Evolutionary conservation across 2,329 filamentous ascomycete genomes (phyloP).

Genomic region (Stagonosporopsis vannaccii): DNA sequence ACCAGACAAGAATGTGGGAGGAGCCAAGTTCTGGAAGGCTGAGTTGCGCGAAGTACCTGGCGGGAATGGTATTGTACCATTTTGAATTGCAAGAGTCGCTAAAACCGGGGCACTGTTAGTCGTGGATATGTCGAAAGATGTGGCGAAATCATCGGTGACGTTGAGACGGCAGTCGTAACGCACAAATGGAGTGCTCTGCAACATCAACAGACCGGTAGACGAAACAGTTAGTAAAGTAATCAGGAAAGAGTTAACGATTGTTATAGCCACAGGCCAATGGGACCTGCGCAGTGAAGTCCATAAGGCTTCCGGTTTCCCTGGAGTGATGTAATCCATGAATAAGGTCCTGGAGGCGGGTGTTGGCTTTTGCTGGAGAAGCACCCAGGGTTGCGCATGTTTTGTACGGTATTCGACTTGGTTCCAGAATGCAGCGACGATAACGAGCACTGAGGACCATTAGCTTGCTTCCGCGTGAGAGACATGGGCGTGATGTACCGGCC

Average conservation of each 20-base stretch:
- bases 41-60: neutral
- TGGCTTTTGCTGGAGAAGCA: neutral
- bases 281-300: neutral
- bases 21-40: neutral
- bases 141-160: neutral
- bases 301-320: neutral
- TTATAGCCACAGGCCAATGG: conserved; percentile 5
- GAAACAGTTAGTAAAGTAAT: conserved; percentile 1
- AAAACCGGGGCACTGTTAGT: neutral
- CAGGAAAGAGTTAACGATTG: neutral
- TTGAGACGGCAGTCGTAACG: conserved; percentile 1
- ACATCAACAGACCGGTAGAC: conserved; percentile 1
- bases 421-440: conserved; percentile 17
- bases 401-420: conserved; percentile 14
- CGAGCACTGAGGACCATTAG: conserved; percentile 8
- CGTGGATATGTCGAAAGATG: neutral
- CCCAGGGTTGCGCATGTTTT: conserved; percentile 14
- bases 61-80: conserved; percentile 1
- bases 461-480: neutral
- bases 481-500: conserved; percentile 1
- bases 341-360: conserved; percentile 11
- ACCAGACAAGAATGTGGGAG: neutral
- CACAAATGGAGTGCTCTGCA: conserved; percentile 1
- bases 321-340: conserved; percentile 19
- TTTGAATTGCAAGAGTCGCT: neutral